These are phyloP conservation scores for Astraeus odoratus DNA, from an alignment of 768 basidiomycete genomes.

Conservation along the genomic window DNA sequence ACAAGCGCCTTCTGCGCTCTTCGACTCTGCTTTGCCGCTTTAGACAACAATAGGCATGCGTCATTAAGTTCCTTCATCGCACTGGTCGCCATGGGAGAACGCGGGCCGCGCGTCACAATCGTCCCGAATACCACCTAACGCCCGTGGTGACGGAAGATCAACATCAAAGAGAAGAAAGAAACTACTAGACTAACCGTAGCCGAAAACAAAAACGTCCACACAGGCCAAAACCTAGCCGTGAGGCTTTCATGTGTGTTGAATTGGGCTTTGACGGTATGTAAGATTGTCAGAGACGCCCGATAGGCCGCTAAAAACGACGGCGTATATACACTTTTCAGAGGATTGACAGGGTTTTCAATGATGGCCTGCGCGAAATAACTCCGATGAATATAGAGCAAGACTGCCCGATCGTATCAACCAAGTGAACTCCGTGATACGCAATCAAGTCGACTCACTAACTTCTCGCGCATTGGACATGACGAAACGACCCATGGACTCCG, in stretches of 20 bases:
- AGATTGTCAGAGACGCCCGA: conserved; percentile 48
- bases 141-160: conserved; percentile 3
- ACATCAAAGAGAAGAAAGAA: background rate
- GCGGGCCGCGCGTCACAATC: conserved; percentile 68
- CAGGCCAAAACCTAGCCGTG: conserved; percentile 50
- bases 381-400: conserved; percentile 57
- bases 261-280: conserved; percentile 44
- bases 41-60: conserved; percentile 58
- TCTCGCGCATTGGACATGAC: conserved; percentile 31
- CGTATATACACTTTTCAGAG: conserved; percentile 57
- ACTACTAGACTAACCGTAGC: conserved; percentile 36
- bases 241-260: conserved; percentile 40
- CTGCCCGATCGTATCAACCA: conserved; percentile 22
- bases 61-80: conserved; percentile 68
- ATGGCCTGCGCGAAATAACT: conserved; percentile 69
- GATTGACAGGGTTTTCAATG: conserved; percentile 59
- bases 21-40: conserved; percentile 51
- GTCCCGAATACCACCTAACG: conserved; percentile 69
- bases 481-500: conserved; percentile 33
- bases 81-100: conserved; percentile 55
- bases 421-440: background rate
- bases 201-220: conserved; percentile 57
- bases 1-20: conserved; percentile 64
- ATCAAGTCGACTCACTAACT: conserved; percentile 25
- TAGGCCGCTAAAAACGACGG: conserved; percentile 61